Base-by-base conservation (phyloP, 2,329 filamentous ascomycete species). In the Penicillium sp. region DNA sequence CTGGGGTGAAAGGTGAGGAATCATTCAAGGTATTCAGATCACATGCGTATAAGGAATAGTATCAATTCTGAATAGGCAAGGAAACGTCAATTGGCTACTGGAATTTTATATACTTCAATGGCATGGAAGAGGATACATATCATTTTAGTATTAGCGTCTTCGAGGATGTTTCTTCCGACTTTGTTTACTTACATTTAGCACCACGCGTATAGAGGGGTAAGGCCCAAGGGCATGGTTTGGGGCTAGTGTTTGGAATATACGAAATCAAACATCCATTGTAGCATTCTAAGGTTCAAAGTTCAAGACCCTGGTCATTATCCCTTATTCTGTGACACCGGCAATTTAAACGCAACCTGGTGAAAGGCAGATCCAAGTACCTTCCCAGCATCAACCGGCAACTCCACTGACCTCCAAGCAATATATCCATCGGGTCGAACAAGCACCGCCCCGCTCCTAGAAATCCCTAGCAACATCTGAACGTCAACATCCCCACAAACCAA, bases 371-470 rank as follows among this genome's bases (percentile, higher is more conserved):
- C 24, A 14, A 58, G 22, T 24, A 47, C 9, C n/a, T 48, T 21
- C 10, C 3, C 26, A 21, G 47, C 29, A 22, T 58, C 22, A 2
- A 24, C 31, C 9, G 48, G 58, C 10, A 55, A 2, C 22, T 55
- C 48, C 1, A 39, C 22, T 19, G 60, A 60, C 11, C 62, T 61
- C 72, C 73, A 76, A 1, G 68, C 68, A 45, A 75, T 64, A 61
- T 72, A 70, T 0, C 69, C 71, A 63, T 76, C 73, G 0, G 73
- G 73, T 14, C 73, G 61, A 29, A 75, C 57, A 9, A 75, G 62
- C 19, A 68, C 57, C 3, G 69, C 70, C 2, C 74, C 73, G 21
- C 27, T 58, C 4, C 54, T 33, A 4, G 68, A 68, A 26, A 75
- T 66, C 1, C 70, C 67, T 16, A 71, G 65, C 4, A 59, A 56